Base-by-base conservation (phyloP, 192 early-diverging fungal species). In the Rhizophagus sp. region DNA sequence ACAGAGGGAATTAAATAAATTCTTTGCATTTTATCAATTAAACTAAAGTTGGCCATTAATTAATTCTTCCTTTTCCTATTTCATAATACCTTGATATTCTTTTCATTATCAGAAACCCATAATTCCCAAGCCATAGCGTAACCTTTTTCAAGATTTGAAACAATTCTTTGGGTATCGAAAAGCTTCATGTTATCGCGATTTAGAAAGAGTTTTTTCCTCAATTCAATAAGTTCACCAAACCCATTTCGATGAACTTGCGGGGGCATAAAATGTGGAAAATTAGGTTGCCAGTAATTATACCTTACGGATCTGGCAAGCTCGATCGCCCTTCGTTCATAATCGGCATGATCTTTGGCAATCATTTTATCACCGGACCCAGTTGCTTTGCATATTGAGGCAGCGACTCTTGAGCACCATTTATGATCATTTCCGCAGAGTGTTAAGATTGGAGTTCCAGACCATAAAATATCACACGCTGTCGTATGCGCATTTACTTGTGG, bases 401-500 rank as follows among this genome's bases (percentile, higher is more conserved):
- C 96, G 9, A 98, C 97, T 57, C 97, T 88, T 41, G 92, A 93
- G 75, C 95, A 97, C 91, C 96, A 93, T 85, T 96, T 97, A 86
- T 97, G 96, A 66, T 88, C 86, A 80, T 96, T 91, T 34, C 95
- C 91, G 39, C 95, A 94, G 87, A 90, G 96, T 5, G 96, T 98
- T 41, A 98, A 82, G 50, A 98, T 91, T 10, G 97, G 97, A 7
- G 97, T 98, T 13, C 96, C 97, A 44, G 91, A 93, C 95, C 95
- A 98, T 64, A 98, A 85, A 67, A 97, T 97, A 84, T 98, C 97
- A 1, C 94, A 95, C 0, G 97, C 96, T 7, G 97, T 98, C 3
- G 97, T 98, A 70, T 98, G 97, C 0, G 96, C 97, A 83, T 98
- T 98, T 83, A 96, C 97, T 82, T 97, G 95, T n/a, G 96, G 93